Conservation (phyloP, 306 rosid genomes). For the Cicer yamashitae region DNA sequence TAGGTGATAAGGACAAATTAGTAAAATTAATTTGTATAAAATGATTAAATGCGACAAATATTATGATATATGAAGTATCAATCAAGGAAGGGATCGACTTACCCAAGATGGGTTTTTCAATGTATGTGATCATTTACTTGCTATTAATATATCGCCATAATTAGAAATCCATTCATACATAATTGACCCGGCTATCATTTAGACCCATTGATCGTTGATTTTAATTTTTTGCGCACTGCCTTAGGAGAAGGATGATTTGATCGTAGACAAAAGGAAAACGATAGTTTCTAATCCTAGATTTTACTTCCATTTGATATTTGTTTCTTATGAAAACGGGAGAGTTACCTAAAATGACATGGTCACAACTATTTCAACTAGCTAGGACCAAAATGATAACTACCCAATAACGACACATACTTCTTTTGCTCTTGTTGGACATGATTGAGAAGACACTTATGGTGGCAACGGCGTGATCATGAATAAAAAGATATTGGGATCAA, state of each 20-base stretch:
- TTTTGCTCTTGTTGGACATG: constrained; percentile 32
- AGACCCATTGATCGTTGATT: constrained; percentile 9
- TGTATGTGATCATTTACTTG: constrained; percentile 42
- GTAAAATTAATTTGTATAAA: too few relatives aligned
- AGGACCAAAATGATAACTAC: constrained; percentile 22
- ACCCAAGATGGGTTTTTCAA: background rate
- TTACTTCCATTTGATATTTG: background rate
- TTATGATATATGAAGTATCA: too few relatives aligned
- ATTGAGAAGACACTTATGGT: constrained; percentile 32
- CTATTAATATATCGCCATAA: constrained; percentile 5
- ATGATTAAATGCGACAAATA: too few relatives aligned
- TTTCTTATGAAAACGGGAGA: constrained; percentile 24
- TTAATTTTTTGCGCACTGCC: constrained; percentile 25
- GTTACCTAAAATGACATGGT: constrained; percentile 18
- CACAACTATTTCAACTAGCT: constrained; percentile 12
- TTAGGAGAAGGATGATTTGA: constrained; percentile 30
- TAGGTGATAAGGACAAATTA: too few relatives aligned
- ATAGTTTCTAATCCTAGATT: constrained; percentile 36
- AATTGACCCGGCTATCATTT: constrained; percentile 22
- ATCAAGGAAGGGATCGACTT: too few relatives aligned
- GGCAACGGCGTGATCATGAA: constrained; percentile 36
- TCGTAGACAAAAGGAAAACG: constrained; percentile 25
- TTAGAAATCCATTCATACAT: constrained; percentile 33
- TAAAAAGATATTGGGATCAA: constrained; percentile 36
- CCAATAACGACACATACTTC: constrained; percentile 19